phyloP scores from a whole-genome alignment of 768 basidiomycete genomes.

The Hericium coralloides region DNA sequence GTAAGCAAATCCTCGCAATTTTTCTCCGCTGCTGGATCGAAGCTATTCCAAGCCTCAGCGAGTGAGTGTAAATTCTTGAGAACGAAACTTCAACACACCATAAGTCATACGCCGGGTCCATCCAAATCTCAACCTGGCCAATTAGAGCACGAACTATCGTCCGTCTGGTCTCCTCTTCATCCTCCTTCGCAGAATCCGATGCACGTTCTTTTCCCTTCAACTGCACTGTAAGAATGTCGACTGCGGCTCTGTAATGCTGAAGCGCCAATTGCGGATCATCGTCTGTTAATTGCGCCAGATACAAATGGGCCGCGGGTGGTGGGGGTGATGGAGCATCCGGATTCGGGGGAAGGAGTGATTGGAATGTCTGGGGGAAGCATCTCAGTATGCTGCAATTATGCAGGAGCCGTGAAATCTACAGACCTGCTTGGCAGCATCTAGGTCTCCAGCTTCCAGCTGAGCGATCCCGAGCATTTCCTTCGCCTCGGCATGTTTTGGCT shows the following conservation, averaged over 20 bases:
- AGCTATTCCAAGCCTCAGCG: constrained; percentile 34
- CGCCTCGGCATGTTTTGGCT: constrained; percentile 55
- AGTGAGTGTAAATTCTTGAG: background rate
- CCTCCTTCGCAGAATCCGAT: constrained; percentile 24
- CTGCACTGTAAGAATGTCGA: constrained; percentile 57
- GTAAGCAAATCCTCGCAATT: constrained; percentile 73
- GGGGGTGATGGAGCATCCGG: constrained; percentile 50
- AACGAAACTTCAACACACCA: constrained; percentile 44
- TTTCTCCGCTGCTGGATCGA: constrained; percentile 72
- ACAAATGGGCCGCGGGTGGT: constrained; percentile 73
- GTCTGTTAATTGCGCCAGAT: constrained; percentile 80
- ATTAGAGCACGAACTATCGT: constrained; percentile 75
- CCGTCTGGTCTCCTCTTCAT: constrained; percentile 48
- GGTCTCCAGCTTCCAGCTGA: constrained; percentile 71
- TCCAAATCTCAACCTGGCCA: constrained; percentile 93
- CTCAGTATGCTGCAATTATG: too few relatives aligned
- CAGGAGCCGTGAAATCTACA: constrained; percentile 6
- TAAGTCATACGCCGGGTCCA: constrained; percentile 83
- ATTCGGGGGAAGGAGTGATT: constrained; percentile 49
- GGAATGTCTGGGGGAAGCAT: constrained; percentile 44
- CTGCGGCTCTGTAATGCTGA: constrained; percentile 71
- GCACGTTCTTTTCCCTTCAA: constrained; percentile 70
- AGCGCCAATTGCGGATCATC: constrained; percentile 68
- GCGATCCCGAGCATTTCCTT: constrained; percentile 76
- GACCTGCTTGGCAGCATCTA: constrained; percentile 65